phyloP scores from a whole-genome alignment of 495 filamentous ascomycete species.

The Aspergillus ostianus region DNA sequence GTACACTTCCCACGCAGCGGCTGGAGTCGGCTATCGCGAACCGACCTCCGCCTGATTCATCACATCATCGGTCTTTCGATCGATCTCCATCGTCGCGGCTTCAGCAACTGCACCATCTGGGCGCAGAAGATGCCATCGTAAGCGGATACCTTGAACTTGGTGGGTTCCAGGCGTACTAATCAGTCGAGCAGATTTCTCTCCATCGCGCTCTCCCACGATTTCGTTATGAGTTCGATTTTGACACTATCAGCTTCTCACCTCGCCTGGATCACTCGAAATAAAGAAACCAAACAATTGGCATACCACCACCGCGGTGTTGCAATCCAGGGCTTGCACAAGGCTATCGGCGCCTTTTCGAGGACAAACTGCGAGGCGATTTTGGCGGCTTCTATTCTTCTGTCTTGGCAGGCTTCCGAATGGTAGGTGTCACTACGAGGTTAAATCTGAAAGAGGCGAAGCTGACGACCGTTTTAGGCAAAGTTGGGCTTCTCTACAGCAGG shows the following conservation, averaged over 20 bases:
- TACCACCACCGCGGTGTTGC: conserved; percentile 84
- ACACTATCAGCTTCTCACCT: conserved; percentile 90
- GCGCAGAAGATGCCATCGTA: conserved; percentile 90
- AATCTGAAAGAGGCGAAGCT: conserved; percentile 13
- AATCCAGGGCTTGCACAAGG: conserved; percentile 82
- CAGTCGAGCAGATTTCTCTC: conserved; percentile 66
- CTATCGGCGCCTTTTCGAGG: conserved; percentile 79
- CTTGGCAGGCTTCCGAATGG: conserved; percentile 98
- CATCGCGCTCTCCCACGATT: conserved; percentile 75
- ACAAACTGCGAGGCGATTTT: conserved; percentile 89
- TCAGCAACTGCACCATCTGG: conserved; percentile 85
- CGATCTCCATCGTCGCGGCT: conserved; percentile 71
- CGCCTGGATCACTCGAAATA: conserved; percentile 78
- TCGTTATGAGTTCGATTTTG: conserved; percentile 90
- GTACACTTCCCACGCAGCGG: conserved; percentile 61
- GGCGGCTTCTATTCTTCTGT: conserved; percentile 86
- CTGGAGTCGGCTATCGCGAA: conserved; percentile 62
- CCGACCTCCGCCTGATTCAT: conserved; percentile 84
- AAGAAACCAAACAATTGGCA: conserved; percentile 77
- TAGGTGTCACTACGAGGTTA: conserved; percentile 52
- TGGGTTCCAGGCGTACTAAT: conserved; percentile 1
- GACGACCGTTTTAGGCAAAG: conserved; percentile 62
- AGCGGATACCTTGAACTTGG: conserved; percentile 25
- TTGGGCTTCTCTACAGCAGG: conserved; percentile 90
- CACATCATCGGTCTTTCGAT: conserved; percentile 85